These are phyloP conservation scores for Fusarium paranaense DNA, from an alignment of 2,329 filamentous ascomycete species.

Conservation along the genomic window DNA sequence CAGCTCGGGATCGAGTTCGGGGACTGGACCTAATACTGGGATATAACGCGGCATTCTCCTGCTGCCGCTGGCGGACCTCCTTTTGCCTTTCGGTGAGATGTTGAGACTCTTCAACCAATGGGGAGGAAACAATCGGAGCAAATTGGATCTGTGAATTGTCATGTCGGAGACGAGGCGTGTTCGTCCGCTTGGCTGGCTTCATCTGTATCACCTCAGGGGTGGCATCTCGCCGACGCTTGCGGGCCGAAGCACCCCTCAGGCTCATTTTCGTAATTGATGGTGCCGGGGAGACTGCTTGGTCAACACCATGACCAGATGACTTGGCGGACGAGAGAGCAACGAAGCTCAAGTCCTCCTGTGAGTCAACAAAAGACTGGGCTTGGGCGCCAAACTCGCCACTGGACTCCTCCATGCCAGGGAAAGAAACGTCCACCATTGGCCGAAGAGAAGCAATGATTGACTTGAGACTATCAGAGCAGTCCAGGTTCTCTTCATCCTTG, in stretches of 20 bases:
- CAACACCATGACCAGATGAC: conserved; percentile 43
- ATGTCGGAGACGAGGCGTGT: conserved; percentile 72
- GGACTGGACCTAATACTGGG: conserved; percentile 72
- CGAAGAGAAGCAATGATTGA: conserved; percentile 70
- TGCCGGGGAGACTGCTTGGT: conserved; percentile 22
- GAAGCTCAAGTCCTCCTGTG: conserved; percentile 59
- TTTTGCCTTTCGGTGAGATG: conserved; percentile 82
- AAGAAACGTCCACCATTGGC: conserved; percentile 60
- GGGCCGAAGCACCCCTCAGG: conserved; percentile 37
- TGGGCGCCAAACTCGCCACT: conserved; percentile 54
- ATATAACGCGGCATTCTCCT: conserved; percentile 74
- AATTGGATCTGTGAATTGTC: conserved; percentile 88
- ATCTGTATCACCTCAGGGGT: conserved; percentile 41
- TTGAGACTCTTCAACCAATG: conserved; percentile 72
- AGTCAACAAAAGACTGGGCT: conserved; percentile 58
- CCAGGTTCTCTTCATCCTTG: conserved; percentile 66
- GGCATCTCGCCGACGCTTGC: conserved; percentile 45
- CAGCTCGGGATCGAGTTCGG: conserved; percentile 38
- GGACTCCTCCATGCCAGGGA: conserved; percentile 57
- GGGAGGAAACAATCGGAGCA: conserved; percentile 71
- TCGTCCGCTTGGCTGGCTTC: conserved; percentile 43
- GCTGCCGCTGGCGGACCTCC: conserved; percentile 80
- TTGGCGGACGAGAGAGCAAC: conserved; percentile 47
- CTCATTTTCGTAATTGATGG: conserved; percentile 29
- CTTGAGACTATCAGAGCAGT: conserved; percentile 75